Evolutionary conservation across 495 filamentous ascomycete genomes (phyloP), one percentile per base, ranked within the genome.

Genomic region (Penicillium bialowiezense): DNA sequence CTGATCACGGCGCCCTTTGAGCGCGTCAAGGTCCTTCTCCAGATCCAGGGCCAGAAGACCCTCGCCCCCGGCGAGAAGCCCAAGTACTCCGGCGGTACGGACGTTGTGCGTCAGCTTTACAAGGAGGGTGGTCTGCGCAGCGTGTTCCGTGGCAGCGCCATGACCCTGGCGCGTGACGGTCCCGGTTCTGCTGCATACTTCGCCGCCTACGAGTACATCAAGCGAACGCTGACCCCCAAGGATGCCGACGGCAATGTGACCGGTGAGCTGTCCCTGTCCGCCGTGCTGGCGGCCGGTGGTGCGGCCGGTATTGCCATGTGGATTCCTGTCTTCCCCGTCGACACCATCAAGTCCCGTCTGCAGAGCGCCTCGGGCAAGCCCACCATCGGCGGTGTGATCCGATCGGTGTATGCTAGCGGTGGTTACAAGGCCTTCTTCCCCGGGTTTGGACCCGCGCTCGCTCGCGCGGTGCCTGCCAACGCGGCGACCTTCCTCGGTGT

Each of bases 221-320:
- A 97, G 84, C 77, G 87, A 15, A 68, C 70, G 12, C 72, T 99
- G 55, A 96, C 90, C n/a, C 91, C 91, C 12, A 82, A 84, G 53
- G 90, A 96, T 62, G 87, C 78, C 13, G 67, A 73, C n/a, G 90
- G 89, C 8, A 85, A 89, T 46, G 68, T 83, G 13, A 84, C 78
- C 10, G 73, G 73, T 24, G 73, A 91, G 54, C 72, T 97, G 37
- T 90, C 87, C 43, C 68, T 97, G 51, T 65, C 79, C 3, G 95
- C 93, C 3, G 81, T 99, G n/a, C 84, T 89, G 52, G 76, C 81
- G 29, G 93, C 93, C 0, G 93, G 93, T 50, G 93, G 89, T 37
- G 87, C 84, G 0, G 93, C 93, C 0, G 93, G 93, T 59, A 84
- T 99, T 39, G 91, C 93, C 18, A 99, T 99, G 95, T 99, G 93